These are phyloP conservation scores for Cryptosporidium muris DNA, from an alignment of 169 alveolate species.

Conservation along the genomic window DNA sequence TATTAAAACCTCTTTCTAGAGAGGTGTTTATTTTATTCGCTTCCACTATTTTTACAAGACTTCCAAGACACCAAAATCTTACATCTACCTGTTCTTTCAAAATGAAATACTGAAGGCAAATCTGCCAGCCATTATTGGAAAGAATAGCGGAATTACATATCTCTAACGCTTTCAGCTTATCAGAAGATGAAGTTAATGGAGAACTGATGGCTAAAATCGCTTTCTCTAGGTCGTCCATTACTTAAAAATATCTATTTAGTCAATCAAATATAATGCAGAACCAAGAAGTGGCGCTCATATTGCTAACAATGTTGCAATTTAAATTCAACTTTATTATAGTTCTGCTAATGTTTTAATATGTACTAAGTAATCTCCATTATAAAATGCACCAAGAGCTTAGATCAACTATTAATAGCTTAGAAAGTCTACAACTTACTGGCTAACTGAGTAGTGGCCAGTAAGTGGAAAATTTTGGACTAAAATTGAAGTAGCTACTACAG, in stretches of 20 bases:
- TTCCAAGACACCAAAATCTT: slow-evolving; percentile 66
- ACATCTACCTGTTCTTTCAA: slow-evolving; percentile 23
- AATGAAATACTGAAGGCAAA: slow-evolving; percentile 29
- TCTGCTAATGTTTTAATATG: no score
- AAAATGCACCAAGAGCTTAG: no score
- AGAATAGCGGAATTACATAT: slow-evolving; percentile 30
- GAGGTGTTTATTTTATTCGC: background rate
- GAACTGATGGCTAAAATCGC: slow-evolving; percentile 52
- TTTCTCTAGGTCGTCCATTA: slow-evolving; percentile 68
- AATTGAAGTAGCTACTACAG: no score
- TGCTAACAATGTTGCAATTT: no score
- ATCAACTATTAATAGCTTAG: no score
- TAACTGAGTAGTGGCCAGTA: no score
- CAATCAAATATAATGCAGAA: no score
- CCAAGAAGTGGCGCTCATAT: no score
- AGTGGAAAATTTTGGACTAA: no score
- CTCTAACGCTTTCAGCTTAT: slow-evolving; percentile 35
- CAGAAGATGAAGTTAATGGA: slow-evolving; percentile 51
- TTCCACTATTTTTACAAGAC: slow-evolving; percentile 34
- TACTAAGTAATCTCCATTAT: no score
- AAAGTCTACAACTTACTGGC: no score
- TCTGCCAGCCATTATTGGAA: slow-evolving; percentile 51
- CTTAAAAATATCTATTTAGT: background rate
- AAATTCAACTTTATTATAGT: no score
- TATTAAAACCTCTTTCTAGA: background rate